Percentiles rank a stretch among this genome's conserved stretches.
Evolutionary conservation across 164 flowering plant species (phyloP).

Genomic region (Annona squamosa): DNA sequence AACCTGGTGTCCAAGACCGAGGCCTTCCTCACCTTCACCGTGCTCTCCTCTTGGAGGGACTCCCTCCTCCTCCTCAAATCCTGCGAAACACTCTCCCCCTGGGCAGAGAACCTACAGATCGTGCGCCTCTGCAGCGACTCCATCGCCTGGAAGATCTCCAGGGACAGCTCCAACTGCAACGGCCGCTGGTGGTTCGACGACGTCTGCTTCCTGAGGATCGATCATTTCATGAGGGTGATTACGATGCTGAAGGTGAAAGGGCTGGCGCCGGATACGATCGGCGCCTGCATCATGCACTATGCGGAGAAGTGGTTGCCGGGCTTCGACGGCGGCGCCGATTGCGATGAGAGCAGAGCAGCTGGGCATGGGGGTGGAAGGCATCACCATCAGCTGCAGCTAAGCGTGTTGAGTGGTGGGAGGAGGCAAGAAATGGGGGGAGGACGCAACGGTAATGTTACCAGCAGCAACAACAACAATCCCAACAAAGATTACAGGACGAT

Average conservation of each 20-base stretch:
- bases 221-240: slow-evolving; percentile 58
- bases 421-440: slow-evolving; percentile 14
- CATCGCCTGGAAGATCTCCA: slow-evolving; percentile 50
- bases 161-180: slow-evolving; percentile 19
- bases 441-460: background rate
- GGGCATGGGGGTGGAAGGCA: slow-evolving; percentile 18
- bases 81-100: slow-evolving; percentile 71
- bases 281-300: slow-evolving; percentile 54
- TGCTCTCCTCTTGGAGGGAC: slow-evolving; percentile 78
- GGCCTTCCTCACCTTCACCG: slow-evolving; percentile 65
- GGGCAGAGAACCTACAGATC: slow-evolving; percentile 88
- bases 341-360: slow-evolving; percentile 9
- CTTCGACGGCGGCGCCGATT: slow-evolving; percentile 34
- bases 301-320: slow-evolving; percentile 61
- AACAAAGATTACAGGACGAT: slow-evolving; percentile 54
- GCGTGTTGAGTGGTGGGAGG: slow-evolving; percentile 32
- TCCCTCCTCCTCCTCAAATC: slow-evolving; percentile 57
- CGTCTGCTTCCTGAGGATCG: slow-evolving; percentile 50
- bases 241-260: slow-evolving; percentile 55
- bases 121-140: slow-evolving; percentile 79
- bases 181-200: slow-evolving; percentile 62
- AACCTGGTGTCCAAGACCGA: slow-evolving; percentile 79
- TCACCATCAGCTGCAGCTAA: slow-evolving; percentile 40
- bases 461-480: background rate
- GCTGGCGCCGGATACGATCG: slow-evolving; percentile 41